Percentiles rank a stretch among this genome's conserved stretches.
phyloP scores from a whole-genome alignment of 2,329 filamentous ascomycete genomes.

The Diaporthe ilicicola region DNA sequence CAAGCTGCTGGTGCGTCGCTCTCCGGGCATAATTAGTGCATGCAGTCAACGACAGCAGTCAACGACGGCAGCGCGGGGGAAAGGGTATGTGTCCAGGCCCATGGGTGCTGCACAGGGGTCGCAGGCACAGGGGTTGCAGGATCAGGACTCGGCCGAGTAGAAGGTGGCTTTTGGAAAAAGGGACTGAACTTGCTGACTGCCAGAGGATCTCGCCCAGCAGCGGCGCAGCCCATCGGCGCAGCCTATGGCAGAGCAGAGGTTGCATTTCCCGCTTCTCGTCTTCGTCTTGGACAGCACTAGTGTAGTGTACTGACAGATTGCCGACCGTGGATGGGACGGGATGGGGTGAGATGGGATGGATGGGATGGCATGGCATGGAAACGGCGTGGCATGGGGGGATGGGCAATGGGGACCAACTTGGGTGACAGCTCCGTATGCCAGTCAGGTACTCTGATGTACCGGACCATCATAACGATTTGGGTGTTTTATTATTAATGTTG shows the following conservation, averaged over 20 bases:
- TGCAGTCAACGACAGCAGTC: not conserved
- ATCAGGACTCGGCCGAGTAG: constrained; percentile 10
- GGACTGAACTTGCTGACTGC: not conserved
- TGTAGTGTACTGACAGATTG: not conserved
- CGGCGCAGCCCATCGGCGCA: not conserved
- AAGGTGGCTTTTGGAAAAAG: not conserved
- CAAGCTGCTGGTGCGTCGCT: not conserved
- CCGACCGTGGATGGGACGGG: constrained; percentile 9
- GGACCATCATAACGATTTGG: not conserved
- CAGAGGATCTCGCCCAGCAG: not conserved
- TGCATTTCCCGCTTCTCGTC: not conserved
- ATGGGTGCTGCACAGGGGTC: not conserved
- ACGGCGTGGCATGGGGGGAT: not conserved
- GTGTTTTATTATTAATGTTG: not conserved
- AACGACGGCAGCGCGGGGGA: not conserved
- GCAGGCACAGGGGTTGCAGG: constrained; percentile 1
- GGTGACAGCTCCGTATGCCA: constrained; percentile 6
- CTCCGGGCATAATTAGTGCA: not conserved
- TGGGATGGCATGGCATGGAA: not conserved
- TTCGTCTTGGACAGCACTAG: not conserved
- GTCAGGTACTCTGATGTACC: not conserved
- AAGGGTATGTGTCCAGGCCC: not conserved
- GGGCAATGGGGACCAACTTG: not conserved
- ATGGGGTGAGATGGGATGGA: not conserved
- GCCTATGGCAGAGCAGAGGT: not conserved